phyloP scores from a whole-genome alignment of 805 yeast genomes.

The Lipomyces starkeyi region DNA sequence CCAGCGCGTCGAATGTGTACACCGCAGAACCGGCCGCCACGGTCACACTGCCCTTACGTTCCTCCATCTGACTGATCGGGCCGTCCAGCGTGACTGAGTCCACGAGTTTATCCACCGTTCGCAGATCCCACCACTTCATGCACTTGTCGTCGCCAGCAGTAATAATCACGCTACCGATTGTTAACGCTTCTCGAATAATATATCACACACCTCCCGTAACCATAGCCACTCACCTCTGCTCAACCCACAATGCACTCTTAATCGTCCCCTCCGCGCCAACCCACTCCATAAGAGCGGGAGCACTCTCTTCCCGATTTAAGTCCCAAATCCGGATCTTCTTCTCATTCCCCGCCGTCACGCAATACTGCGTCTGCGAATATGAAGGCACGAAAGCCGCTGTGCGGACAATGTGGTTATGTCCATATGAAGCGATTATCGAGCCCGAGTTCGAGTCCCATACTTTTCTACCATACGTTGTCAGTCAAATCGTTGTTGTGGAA shows the following conservation, averaged over 20 bases:
- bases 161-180: constrained; percentile 26
- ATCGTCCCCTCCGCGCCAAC: constrained; percentile 34
- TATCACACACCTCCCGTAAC: background rate
- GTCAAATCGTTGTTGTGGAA: background rate
- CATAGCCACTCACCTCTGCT: constrained; percentile 18
- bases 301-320: constrained; percentile 13
- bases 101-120: constrained; percentile 22
- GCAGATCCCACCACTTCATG: constrained; percentile 44
- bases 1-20: constrained; percentile 32
- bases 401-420: constrained; percentile 36
- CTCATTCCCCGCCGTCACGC: constrained; percentile 44
- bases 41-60: constrained; percentile 34
- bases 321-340: constrained; percentile 41
- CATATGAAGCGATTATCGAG: constrained; percentile 6
- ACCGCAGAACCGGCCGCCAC: constrained; percentile 41
- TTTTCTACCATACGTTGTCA: constrained; percentile 17
- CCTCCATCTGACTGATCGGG: constrained; percentile 41
- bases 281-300: constrained; percentile 37
- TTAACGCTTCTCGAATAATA: background rate
- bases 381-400: constrained; percentile 34
- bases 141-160: constrained; percentile 39
- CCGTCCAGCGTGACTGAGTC: constrained; percentile 23
- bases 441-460: constrained; percentile 35
- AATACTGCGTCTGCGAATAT: constrained; percentile 17
- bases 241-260: constrained; percentile 40